phyloP scores from a whole-genome alignment of 1,139 yeast genomes.

The Kodamaea sp. region DNA sequence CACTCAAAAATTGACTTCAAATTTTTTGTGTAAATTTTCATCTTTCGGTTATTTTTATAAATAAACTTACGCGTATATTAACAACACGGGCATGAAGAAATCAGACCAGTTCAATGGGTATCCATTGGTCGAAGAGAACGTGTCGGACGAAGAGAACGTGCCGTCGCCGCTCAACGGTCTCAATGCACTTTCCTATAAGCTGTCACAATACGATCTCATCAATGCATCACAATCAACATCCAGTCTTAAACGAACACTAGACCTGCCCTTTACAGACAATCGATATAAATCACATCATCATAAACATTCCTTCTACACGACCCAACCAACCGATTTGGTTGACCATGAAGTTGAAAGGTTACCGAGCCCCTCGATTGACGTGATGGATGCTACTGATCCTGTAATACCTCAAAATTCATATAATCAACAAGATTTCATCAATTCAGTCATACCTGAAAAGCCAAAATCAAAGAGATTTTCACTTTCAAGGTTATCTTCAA shows the following conservation, averaged over 20 bases:
- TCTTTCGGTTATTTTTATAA: too few species aligned
- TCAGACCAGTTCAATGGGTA: neutral
- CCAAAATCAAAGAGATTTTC: constrained; percentile 13
- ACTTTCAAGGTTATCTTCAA: constrained; percentile 8
- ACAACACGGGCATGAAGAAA: too few species aligned
- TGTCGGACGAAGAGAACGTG: neutral
- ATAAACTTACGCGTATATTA: too few species aligned
- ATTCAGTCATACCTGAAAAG: neutral
- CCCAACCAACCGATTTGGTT: constrained; percentile 10
- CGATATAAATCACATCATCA: constrained; percentile 6
- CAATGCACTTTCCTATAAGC: constrained; percentile 3
- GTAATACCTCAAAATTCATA: neutral
- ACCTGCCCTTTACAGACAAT: constrained; percentile 7
- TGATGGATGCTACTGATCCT: constrained; percentile 4
- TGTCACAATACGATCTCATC: neutral
- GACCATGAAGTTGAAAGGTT: constrained; percentile 11
- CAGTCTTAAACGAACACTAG: constrained; percentile 11
- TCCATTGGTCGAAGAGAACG: neutral
- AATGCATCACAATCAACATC: constrained; percentile 4
- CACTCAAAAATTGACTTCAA: too few species aligned
- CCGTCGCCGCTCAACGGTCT: constrained; percentile 1
- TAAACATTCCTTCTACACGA: constrained; percentile 14
- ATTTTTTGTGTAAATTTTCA: too few species aligned
- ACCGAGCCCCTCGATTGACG: constrained; percentile 16
- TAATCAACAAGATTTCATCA: neutral